Evolutionary conservation across 2,329 filamentous ascomycete genomes (phyloP), one percentile per base, ranked within the genome.

Genomic region (Aspergillus glaucus): DNA sequence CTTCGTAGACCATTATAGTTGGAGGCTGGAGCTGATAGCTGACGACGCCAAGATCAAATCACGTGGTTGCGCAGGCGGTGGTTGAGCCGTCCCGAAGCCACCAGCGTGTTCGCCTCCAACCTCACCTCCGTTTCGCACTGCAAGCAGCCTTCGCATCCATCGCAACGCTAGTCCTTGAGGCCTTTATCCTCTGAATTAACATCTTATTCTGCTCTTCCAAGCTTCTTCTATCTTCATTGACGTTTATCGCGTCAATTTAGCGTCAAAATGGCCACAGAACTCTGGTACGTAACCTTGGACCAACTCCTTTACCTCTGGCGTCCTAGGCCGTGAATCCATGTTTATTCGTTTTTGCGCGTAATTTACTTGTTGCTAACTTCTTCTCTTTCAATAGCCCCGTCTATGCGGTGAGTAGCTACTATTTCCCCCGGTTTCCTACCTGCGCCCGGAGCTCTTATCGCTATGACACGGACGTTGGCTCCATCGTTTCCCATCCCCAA

Each of bases 381-480:
- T 43, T 52, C 51, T 54, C 57, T 55, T 50, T 50, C 45, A 68
- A 55, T 65, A 98, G 92, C 80, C 92, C 92, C 77, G 92, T 95
- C 69, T 98, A 97, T 80, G 89, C 93, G 82, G 93, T 97, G 84
- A 89, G 92, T 95, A 53, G 49, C 51, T 44, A 39, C 14, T 39
- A 17, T 34, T 15, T 14, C 37, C 22, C 41, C 24, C 9, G n/a
- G 41, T 28, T 44, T 36, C 3, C 30, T 30, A 10, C 26, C 14
- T 21, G 10, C 28, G n/a, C 8, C 30, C 44, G 32, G 37, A 45
- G 28, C 30, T 45, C 32, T 19, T 26, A 19, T 36, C 26, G 37
- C n/a, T n/a, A 44, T 15, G 5, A n/a, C 21, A 44, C 47, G 49
- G 42, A 49, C 43, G 44, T 32, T 26, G 24, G 24, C 30, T 45